A percentile compares a stretch with the other conserved stretches of the same genome.
phyloP scores from a whole-genome alignment of 2,329 filamentous ascomycete species.

The Claviceps sp. region DNA sequence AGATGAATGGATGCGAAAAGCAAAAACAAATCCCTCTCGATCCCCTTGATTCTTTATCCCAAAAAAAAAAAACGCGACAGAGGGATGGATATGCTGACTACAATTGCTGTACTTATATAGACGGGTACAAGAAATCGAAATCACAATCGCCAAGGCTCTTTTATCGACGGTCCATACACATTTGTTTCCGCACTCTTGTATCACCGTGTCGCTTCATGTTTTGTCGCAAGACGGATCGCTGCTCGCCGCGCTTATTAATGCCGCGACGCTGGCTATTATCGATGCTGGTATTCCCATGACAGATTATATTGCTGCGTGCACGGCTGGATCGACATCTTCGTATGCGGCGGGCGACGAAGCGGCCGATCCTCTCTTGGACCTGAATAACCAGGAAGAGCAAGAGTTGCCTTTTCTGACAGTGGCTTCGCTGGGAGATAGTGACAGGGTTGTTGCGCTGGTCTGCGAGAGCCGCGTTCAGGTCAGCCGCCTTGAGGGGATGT shows the following conservation, averaged over 20 bases:
- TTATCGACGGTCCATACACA: conserved; percentile 68
- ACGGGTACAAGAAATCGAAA: conserved; percentile 66
- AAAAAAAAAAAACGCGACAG: background rate
- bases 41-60: too few relatives aligned
- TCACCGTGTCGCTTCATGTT: conserved; percentile 73
- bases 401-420: conserved; percentile 84
- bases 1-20: background rate
- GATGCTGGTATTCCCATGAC: conserved; percentile 94
- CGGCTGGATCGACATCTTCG: conserved; percentile 64
- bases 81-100: background rate
- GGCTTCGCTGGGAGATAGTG: conserved; percentile 60
- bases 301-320: conserved; percentile 80
- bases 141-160: conserved; percentile 67
- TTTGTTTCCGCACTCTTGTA: conserved; percentile 77
- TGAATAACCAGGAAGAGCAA: conserved; percentile 69
- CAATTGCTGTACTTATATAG: conserved; percentile 35
- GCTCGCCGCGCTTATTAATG: conserved; percentile 81
- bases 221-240: conserved; percentile 83
- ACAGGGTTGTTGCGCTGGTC: conserved; percentile 65
- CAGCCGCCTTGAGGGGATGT: conserved; percentile 74
- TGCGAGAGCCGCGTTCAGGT: conserved; percentile 86
- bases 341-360: conserved; percentile 50
- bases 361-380: conserved; percentile 66
- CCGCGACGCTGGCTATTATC: conserved; percentile 77
- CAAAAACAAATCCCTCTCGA: background rate